Evolutionary conservation across 495 filamentous ascomycete species (phyloP).

Genomic region (Pseudevernia furfuracea): DNA sequence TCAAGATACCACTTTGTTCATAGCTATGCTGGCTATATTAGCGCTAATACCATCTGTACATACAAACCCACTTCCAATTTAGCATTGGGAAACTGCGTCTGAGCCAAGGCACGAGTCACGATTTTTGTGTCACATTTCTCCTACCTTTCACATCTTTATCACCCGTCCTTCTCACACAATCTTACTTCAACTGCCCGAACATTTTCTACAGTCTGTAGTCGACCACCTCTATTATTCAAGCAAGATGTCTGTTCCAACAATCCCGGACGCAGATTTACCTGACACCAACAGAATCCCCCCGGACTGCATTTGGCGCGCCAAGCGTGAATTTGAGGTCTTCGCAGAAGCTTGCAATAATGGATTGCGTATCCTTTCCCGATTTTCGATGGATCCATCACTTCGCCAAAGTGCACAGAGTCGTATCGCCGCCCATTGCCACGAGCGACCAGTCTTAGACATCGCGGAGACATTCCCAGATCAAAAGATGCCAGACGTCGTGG

Average conservation of each 20-base stretch:
- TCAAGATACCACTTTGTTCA: constrained; percentile 21
- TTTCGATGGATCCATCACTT: too few relatives aligned
- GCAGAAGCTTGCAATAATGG: too few relatives aligned
- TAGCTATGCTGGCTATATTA: constrained; percentile 5
- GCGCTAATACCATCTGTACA: constrained; percentile 12
- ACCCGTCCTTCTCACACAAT: background rate
- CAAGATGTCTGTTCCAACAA: background rate
- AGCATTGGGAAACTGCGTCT: background rate
- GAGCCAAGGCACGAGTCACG: background rate
- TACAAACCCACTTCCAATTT: constrained; percentile 1
- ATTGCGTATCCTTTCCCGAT: too few relatives aligned
- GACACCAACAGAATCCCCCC: too few relatives aligned
- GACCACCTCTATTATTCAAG: background rate
- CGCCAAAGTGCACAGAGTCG: too few relatives aligned
- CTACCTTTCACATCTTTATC: background rate
- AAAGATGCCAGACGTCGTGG: too few relatives aligned
- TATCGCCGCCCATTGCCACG: too few relatives aligned
- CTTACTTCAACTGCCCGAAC: background rate
- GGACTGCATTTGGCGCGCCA: too few relatives aligned
- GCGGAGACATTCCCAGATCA: too few relatives aligned
- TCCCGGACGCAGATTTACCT: background rate
- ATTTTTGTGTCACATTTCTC: background rate
- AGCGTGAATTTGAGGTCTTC: too few relatives aligned
- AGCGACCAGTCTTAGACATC: too few relatives aligned
- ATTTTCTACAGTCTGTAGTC: background rate